These are phyloP conservation scores for Kwoniella dejecticola DNA, from an alignment of 768 basidiomycete genomes.

Conservation along the genomic window DNA sequence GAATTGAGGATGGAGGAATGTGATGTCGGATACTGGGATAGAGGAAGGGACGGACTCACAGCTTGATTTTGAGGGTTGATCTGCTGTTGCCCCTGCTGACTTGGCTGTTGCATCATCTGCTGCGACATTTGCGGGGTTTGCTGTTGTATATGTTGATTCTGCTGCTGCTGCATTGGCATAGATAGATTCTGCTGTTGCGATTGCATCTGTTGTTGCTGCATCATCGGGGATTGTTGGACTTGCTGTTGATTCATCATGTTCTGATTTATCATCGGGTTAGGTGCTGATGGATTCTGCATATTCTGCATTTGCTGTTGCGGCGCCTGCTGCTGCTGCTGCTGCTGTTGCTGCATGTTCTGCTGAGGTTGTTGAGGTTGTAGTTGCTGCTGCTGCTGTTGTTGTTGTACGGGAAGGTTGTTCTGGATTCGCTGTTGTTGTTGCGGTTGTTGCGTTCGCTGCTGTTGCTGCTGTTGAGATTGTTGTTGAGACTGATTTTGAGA, in stretches of 20 bases:
- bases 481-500: constrained; percentile 5
- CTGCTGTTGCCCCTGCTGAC: constrained; percentile 18
- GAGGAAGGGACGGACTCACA: too few species aligned
- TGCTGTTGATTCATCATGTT: constrained; percentile 18
- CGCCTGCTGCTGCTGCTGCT: constrained; percentile 11
- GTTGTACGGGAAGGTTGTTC: background rate
- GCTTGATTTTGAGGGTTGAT: constrained; percentile 20
- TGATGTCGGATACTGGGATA: too few species aligned
- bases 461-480: constrained; percentile 21
- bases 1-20: too few species aligned
- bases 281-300: background rate
- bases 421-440: constrained; percentile 20
- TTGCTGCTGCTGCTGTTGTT: constrained; percentile 12
- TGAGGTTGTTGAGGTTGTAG: constrained; percentile 24
- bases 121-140: too few species aligned
- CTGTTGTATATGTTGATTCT: constrained; percentile 21
- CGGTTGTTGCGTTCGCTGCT: constrained; percentile 9
- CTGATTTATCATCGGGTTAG: constrained; percentile 18
- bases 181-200: too few species aligned
- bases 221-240: constrained; percentile 19
- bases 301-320: constrained; percentile 16
- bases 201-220: constrained; percentile 16
- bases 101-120: too few species aligned
- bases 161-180: too few species aligned
- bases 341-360: constrained; percentile 3